Base-by-base conservation (phyloP, 2,329 filamentous ascomycete species). In the Fusarium praegraminearum region DNA sequence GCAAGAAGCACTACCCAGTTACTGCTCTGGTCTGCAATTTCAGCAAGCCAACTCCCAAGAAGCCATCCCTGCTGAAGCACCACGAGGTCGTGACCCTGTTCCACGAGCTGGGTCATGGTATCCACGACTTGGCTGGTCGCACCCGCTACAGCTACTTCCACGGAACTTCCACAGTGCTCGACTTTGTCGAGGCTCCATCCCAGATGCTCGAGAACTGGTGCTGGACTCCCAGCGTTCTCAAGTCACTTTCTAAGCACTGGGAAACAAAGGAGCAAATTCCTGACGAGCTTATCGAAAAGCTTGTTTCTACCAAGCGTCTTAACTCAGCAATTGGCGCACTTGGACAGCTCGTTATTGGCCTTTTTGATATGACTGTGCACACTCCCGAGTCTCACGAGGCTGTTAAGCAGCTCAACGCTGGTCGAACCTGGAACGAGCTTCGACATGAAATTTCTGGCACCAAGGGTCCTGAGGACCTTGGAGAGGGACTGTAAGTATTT, bases 11-110 rank as follows among this genome's bases (percentile, higher is more conserved):
- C 59, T 94, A 94, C 78, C 92, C 92, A 8, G 90, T 90, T 2
- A 95, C 92, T 1, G 91, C 92, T 2, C 83, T 95, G 13, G 92
- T 95, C 13, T 95, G 92, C 86, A 95, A 95, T 81, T 95, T 95
- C 78, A 92, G 89, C 76, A 94, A 94, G 80, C 91, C 92, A 3
- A 92, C 91, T 2, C 82, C 88, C 12, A 91, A 87, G 76, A 94
- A 93, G 79, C 92, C 92, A 7, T 92, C 89, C 24, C 84, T 95
- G 5, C 86, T 96, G 43, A 94, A 94, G 84, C 93, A 95, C 75
- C 90, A 93, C 57, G 92, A 95, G 78, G 91, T 94, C 3, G 90
- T 93, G 13, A 94, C 92, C 0, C 85, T 95, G 12, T 95, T 96
- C 86, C 91, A 96, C 75, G 90, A 92, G 77, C 83, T 92, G 1